Evolutionary conservation across 2,329 filamentous ascomycete species (phyloP).

Genomic region (Penicillium rolfsii): DNA sequence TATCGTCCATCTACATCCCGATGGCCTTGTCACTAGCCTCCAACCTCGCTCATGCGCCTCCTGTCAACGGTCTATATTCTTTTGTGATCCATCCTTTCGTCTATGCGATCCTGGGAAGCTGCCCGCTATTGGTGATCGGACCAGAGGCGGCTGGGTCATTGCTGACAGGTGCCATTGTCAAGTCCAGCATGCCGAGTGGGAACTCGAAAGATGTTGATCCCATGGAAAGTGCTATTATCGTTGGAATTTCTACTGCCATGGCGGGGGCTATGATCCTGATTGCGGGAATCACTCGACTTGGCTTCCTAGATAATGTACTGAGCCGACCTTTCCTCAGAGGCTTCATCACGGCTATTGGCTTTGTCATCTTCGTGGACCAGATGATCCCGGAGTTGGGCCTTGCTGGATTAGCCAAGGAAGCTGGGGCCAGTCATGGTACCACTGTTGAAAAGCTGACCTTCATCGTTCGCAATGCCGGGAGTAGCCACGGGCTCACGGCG

Average conservation of each 20-base stretch:
- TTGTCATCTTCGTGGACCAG: slow-evolving; percentile 95
- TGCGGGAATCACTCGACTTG: slow-evolving; percentile 80
- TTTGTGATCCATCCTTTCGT: slow-evolving; percentile 92
- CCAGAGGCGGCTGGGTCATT: slow-evolving; percentile 93
- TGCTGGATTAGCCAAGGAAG: slow-evolving; percentile 63
- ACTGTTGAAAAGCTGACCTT: slow-evolving; percentile 85
- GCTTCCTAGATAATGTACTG: slow-evolving; percentile 91
- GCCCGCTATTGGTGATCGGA: slow-evolving; percentile 89
- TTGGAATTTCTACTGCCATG: slow-evolving; percentile 84
- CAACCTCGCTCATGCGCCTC: slow-evolving; percentile 88
- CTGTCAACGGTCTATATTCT: slow-evolving; percentile 90
- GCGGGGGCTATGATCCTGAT: slow-evolving; percentile 86
- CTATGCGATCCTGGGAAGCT: slow-evolving; percentile 89
- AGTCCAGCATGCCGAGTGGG: slow-evolving; percentile 72
- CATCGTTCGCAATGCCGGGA: slow-evolving; percentile 66
- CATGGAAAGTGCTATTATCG: slow-evolving; percentile 76
- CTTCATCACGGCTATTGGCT: slow-evolving; percentile 95
- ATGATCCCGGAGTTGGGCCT: slow-evolving; percentile 88
- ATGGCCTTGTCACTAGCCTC: slow-evolving; percentile 93
- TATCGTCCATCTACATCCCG: slow-evolving; percentile 97
- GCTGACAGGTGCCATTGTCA: slow-evolving; percentile 83
- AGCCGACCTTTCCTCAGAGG: slow-evolving; percentile 90
- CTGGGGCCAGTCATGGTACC: slow-evolving; percentile 74
- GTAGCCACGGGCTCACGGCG: slow-evolving; percentile 74
- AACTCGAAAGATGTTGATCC: slow-evolving; percentile 67